phyloP scores from a whole-genome alignment of 139 green algal species.

The Tetradesmus lagerheimii region DNA sequence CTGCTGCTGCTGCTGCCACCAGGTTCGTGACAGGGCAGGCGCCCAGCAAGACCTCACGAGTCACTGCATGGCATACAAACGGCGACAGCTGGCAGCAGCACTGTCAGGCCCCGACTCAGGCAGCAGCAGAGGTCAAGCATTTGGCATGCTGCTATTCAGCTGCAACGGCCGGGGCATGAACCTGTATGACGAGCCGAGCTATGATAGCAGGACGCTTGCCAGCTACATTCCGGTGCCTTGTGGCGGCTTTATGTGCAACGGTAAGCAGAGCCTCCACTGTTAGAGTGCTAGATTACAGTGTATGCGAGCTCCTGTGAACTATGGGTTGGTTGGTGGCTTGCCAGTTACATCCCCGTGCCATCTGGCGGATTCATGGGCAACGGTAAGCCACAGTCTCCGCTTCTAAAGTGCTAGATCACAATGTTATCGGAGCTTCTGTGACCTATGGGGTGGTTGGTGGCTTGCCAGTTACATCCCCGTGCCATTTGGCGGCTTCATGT shows the following conservation, averaged over 20 bases:
- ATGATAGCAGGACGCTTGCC: conserved; percentile 63
- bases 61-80: conserved; percentile 66
- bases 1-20: conserved; percentile 1
- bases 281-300: too few species aligned
- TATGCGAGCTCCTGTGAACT: too few species aligned
- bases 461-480: not conserved
- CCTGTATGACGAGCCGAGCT: conserved; percentile 62
- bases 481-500: not conserved
- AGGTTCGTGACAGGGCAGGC: conserved; percentile 65
- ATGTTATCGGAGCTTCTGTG: too few species aligned
- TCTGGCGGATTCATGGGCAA: not conserved
- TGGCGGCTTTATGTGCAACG: conserved; percentile 73
- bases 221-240: conserved; percentile 65
- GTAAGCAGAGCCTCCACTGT: conserved; percentile 41
- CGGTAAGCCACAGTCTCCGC: too few species aligned
- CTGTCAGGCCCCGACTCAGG: conserved; percentile 27
- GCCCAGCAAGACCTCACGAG: conserved; percentile 64
- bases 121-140: conserved; percentile 31
- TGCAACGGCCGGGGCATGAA: conserved; percentile 71
- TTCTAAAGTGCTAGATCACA: too few species aligned
- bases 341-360: not conserved
- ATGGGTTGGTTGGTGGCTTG: too few species aligned
- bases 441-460: too few species aligned
- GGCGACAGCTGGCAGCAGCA: conserved; percentile 55
- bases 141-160: conserved; percentile 74